Evolutionary conservation across 345 rosid genomes (phyloP), one percentile per base, ranked within the genome.

Genomic region (Leavenworthia alabamica): DNA sequence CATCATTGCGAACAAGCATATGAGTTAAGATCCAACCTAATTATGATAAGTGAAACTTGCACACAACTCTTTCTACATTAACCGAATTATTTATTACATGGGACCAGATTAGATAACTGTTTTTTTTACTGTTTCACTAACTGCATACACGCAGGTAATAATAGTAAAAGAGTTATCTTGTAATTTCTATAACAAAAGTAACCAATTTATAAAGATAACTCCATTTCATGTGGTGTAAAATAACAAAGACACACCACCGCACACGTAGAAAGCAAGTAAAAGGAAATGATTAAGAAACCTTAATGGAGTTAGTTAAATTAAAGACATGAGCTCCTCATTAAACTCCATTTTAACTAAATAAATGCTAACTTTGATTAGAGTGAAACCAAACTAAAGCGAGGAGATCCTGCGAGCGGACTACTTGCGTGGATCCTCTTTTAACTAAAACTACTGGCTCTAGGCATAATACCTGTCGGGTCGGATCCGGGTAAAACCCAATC

Each of bases 31-130:
- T 46, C 68, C 74, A 62, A 62, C 74, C 52, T 29, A 54, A 62
- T 62, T 37, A 70, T 70, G 28, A 54, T 54, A 55, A 55, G 51
- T 46, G 74, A 54, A 36, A 62, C 68, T 70, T 62, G 68, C 57
- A 62, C 74, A 62, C 67, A 69, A 69, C 67, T 69, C 73, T 32
- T 60, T 26, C 67, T 26, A 51, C 47, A 69, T 53, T 54, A 45
- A 28, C 45, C 68, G n/a, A n/a, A n/a, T n/a, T 3, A 69, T 53
- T 45, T 9, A 54, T 53, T 35, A 60, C 11, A 26, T 45, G 49
- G 67, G 62, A 61, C 61, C 67, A 31, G 29, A 23, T 37, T 31
- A 50, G 3, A 41, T 67, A 23, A 55, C 29, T 65, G 11, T 41
- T 22, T 31, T 3, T 14, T 17, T 14, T 31, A 55, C 29, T 65